Conservation (phyloP, 83 land plant species). For the Picea mariana region DNA sequence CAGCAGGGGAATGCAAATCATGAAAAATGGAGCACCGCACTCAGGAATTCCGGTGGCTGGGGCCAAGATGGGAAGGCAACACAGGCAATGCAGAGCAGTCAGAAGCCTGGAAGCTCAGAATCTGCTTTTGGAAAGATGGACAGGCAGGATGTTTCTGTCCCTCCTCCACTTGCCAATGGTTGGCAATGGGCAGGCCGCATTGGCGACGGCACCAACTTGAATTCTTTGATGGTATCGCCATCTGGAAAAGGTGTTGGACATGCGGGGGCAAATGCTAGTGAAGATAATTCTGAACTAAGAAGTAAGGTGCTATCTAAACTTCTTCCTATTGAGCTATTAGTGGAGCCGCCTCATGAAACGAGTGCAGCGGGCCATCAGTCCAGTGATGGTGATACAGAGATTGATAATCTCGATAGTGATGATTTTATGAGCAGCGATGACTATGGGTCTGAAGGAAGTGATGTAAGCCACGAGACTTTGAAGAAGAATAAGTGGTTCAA, state of each 20-base stretch:
- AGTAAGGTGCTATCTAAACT: slow-evolving; percentile 27
- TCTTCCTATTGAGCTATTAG: slow-evolving; percentile 20
- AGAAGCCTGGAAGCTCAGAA: neutral
- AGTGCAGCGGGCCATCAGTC: neutral
- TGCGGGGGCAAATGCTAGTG: neutral
- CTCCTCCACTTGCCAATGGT: slow-evolving; percentile 52
- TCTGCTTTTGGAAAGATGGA: neutral
- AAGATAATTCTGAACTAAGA: neutral
- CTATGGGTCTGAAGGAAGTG: slow-evolving; percentile 54
- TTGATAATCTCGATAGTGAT: slow-evolving; percentile 39
- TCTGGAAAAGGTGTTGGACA: neutral
- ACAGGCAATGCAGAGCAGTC: neutral
- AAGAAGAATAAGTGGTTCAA: slow-evolving; percentile 62
- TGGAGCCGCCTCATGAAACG: slow-evolving; percentile 1
- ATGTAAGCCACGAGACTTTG: slow-evolving; percentile 50
- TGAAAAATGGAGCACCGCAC: neutral
- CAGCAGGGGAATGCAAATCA: neutral
- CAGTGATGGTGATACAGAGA: slow-evolving; percentile 23
- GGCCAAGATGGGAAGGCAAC: neutral
- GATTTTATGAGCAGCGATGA: slow-evolving; percentile 55
- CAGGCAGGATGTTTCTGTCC: neutral
- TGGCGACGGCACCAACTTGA: neutral
- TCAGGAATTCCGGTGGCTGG: too few relatives aligned
- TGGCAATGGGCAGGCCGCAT: slow-evolving; percentile 37
- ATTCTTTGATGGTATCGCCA: neutral